Conservation (phyloP, 2,329 filamentous ascomycete genomes). For the Trichoderma endophyticum region DNA sequence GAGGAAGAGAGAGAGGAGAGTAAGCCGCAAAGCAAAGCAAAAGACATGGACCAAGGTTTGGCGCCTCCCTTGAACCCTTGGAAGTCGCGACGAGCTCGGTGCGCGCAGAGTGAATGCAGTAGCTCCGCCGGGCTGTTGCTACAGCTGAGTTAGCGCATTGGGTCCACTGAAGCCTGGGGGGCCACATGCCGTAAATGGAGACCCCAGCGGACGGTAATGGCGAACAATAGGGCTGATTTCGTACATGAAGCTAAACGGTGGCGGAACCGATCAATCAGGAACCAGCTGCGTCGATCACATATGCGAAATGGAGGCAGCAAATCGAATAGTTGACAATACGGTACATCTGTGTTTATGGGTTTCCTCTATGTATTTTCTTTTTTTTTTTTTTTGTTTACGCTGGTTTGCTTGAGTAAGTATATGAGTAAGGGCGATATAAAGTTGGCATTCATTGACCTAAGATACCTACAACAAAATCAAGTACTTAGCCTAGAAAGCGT, state of each 20-base stretch:
- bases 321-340: neutral
- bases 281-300: neutral
- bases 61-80: neutral
- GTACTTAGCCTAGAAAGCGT: neutral
- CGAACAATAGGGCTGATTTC: conserved; percentile 16
- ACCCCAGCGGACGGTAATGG: neutral
- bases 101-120: conserved; percentile 10
- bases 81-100: conserved; percentile 1
- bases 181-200: neutral
- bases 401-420: neutral
- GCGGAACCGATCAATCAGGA: neutral
- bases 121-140: neutral
- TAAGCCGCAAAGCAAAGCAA: neutral
- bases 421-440: rapidly evolving
- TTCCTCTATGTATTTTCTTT: neutral
- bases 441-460: neutral
- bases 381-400: neutral
- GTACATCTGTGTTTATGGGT: neutral
- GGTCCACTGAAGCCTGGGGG: conserved; percentile 4
- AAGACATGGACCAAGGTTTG: neutral
- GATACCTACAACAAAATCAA: neutral
- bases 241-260: conserved; percentile 1
- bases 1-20: neutral
- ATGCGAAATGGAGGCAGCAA: neutral
- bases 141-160: conserved; percentile 14